Evolutionary conservation across 257 asterid genomes (phyloP).

Genomic region (Leptodermis oblonga): DNA sequence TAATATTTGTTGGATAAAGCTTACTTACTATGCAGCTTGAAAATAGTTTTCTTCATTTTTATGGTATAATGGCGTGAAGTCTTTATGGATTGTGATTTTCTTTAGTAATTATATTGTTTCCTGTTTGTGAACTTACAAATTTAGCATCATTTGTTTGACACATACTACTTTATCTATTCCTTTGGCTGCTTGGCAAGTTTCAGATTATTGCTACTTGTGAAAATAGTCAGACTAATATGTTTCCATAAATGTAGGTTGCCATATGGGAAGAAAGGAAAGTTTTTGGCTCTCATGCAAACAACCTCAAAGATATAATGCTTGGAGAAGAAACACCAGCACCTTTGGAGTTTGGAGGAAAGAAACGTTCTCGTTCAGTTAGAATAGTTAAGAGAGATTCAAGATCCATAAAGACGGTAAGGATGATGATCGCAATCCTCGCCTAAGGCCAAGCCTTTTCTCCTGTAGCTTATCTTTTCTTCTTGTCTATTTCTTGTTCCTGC

Average conservation of each 20-base stretch:
- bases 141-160: neutral
- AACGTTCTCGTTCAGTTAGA: constrained; percentile 71
- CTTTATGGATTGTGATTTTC: neutral
- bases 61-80: neutral
- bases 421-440: constrained; percentile 13
- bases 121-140: neutral
- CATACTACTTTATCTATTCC: neutral
- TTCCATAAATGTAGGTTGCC: constrained; percentile 43
- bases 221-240: constrained; percentile 12
- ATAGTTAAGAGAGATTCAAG: constrained; percentile 81
- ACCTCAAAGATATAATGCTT: constrained; percentile 73
- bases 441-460: constrained; percentile 8
- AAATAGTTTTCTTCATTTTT: neutral
- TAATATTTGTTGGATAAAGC: neutral
- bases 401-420: constrained; percentile 70
- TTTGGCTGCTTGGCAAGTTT: neutral
- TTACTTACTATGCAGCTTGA: neutral
- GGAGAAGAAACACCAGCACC: constrained; percentile 77
- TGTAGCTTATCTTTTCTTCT: constrained; percentile 12
- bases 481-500: constrained; percentile 7
- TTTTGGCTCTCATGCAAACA: constrained; percentile 70
- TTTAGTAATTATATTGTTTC: neutral
- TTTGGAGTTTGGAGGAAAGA: constrained; percentile 59
- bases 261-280: constrained; percentile 95
- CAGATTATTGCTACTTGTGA: constrained; percentile 1